A percentile compares a stretch with the other conserved stretches of the same genome.
These are phyloP conservation scores for Hermanozyma aechmeae DNA, from an alignment of 805 yeast species.

Conservation along the genomic window DNA sequence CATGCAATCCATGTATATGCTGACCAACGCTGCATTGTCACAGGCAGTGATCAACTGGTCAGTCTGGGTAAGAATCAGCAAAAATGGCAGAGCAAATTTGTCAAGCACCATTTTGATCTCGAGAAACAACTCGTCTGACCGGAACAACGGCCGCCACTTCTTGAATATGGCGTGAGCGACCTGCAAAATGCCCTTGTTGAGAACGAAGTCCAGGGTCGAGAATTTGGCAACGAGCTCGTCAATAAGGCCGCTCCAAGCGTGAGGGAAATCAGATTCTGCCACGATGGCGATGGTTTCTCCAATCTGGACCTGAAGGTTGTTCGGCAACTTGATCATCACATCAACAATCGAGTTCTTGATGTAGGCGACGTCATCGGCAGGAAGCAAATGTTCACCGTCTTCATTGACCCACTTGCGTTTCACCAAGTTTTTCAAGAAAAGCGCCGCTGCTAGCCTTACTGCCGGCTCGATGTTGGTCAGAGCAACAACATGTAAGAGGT, in stretches of 20 bases:
- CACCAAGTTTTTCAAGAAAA: slow-evolving; percentile 83
- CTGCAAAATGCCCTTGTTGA: slow-evolving; percentile 75
- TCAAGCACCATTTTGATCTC: slow-evolving; percentile 84
- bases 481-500: slow-evolving; percentile 71
- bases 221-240: slow-evolving; percentile 66
- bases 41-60: slow-evolving; percentile 53
- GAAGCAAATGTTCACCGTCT: slow-evolving; percentile 66
- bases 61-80: slow-evolving; percentile 56
- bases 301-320: slow-evolving; percentile 77
- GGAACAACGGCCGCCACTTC: slow-evolving; percentile 91
- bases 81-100: slow-evolving; percentile 73
- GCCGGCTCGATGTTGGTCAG: slow-evolving; percentile 41
- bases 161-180: slow-evolving; percentile 95
- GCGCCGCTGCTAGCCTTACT: slow-evolving; percentile 77
- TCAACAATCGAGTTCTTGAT: slow-evolving; percentile 72
- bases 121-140: slow-evolving; percentile 79
- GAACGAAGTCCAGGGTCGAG: slow-evolving; percentile 53
- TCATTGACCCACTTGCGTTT: slow-evolving; percentile 86
- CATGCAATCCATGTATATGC: slow-evolving; percentile 58
- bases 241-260: slow-evolving; percentile 71
- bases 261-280: slow-evolving; percentile 95
- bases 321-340: slow-evolving; percentile 79
- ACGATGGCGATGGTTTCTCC: slow-evolving; percentile 90
- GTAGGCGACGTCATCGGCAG: slow-evolving; percentile 49
- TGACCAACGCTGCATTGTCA: slow-evolving; percentile 41